Conservation (phyloP, 2,329 filamentous ascomycete genomes). For the Conoideocrella luteorostrata region DNA sequence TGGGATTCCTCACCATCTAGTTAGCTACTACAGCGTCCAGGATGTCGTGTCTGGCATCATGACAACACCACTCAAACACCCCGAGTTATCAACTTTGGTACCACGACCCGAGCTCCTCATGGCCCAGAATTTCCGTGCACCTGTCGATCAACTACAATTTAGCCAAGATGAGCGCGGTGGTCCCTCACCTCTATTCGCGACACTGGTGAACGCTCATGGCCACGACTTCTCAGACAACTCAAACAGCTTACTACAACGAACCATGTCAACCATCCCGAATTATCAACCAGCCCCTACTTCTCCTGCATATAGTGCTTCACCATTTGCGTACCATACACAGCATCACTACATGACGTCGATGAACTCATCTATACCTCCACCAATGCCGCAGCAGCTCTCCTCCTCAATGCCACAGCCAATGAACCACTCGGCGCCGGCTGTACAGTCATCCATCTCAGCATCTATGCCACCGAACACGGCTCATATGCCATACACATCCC, state of each 20-base stretch:
- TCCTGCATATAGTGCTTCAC: neutral
- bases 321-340: slow-evolving; percentile 11
- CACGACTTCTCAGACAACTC: slow-evolving; percentile 10
- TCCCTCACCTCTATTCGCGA: slow-evolving; percentile 6
- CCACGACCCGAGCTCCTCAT: slow-evolving; percentile 53
- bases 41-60: slow-evolving; percentile 64
- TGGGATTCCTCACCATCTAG: slow-evolving; percentile 74
- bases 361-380: slow-evolving; percentile 5
- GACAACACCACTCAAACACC: slow-evolving; percentile 48
- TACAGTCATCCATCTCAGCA: slow-evolving; percentile 12
- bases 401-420: slow-evolving; percentile 3
- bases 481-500: slow-evolving; percentile 3
- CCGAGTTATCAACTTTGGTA: slow-evolving; percentile 30
- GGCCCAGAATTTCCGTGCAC: slow-evolving; percentile 60
- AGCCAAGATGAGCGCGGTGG: slow-evolving; percentile 7
- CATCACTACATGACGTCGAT: slow-evolving; percentile 7
- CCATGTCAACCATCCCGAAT: slow-evolving; percentile 18
- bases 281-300: slow-evolving; percentile 10
- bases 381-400: slow-evolving; percentile 6
- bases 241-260: slow-evolving; percentile 18
- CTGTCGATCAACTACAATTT: slow-evolving; percentile 53
- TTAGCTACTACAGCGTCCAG: slow-evolving; percentile 80
- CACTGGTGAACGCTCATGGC: slow-evolving; percentile 11
- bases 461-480: slow-evolving; percentile 7
- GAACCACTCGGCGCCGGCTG: slow-evolving; percentile 10